These are phyloP conservation scores for Suillus occidentalis DNA, from an alignment of 768 basidiomycete species.

Conservation along the genomic window DNA sequence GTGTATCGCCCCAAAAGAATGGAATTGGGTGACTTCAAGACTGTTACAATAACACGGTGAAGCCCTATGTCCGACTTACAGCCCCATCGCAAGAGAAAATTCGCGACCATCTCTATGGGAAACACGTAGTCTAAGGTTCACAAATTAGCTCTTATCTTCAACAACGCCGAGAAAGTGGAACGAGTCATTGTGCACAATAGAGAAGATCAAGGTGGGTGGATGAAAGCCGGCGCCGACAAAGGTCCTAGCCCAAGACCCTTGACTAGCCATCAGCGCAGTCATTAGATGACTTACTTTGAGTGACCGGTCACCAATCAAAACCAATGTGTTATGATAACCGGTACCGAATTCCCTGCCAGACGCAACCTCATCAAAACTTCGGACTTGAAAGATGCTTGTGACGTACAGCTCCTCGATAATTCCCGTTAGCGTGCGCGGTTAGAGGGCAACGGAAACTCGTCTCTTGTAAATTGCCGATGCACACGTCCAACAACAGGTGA, in stretches of 20 bases:
- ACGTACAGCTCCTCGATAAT: neutral
- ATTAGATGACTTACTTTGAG: neutral
- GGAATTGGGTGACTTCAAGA: neutral
- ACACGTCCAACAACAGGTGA: neutral
- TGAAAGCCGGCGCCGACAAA: conserved; percentile 2
- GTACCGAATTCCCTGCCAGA: neutral
- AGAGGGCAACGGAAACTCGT: neutral
- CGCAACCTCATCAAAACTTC: neutral
- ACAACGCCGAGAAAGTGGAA: neutral
- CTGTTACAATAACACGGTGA: neutral
- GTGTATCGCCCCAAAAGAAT: neutral
- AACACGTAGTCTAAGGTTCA: neutral
- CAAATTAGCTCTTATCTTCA: conserved; percentile 3
- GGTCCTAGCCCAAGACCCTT: neutral
- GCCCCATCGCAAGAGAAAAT: neutral
- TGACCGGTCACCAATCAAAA: neutral
- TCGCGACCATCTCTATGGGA: neutral
- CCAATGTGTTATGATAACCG: neutral
- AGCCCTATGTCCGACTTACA: neutral
- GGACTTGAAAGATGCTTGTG: neutral
- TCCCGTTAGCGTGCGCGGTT: neutral
- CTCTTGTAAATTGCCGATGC: neutral
- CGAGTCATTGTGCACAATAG: no score
- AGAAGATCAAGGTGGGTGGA: neutral
- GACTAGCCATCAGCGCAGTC: neutral